Evolutionary conservation across 2,329 filamentous ascomycete species (phyloP).

Genomic region (Sclerotinia sclerotiorum): DNA sequence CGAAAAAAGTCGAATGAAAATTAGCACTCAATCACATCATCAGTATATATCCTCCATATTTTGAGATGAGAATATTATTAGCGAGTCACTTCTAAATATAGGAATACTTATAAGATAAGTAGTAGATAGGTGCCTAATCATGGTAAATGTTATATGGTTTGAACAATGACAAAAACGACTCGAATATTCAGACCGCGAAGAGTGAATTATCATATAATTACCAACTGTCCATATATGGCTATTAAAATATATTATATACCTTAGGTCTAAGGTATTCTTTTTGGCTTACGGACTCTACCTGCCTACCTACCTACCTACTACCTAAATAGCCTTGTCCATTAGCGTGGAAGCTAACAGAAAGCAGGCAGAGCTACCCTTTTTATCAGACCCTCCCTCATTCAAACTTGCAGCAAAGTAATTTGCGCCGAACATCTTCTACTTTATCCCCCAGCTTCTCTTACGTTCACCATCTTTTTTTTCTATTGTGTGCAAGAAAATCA

Average conservation of each 20-base stretch:
- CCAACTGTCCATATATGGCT: no score
- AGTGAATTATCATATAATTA: no score
- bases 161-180: no score
- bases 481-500: slow-evolving; percentile 11
- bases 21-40: slow-evolving; percentile 1
- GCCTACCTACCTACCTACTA: background rate
- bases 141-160: no score
- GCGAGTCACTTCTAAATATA: background rate
- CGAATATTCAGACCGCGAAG: no score
- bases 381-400: slow-evolving; percentile 11
- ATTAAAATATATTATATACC: no score
- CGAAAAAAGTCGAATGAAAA: slow-evolving; percentile 7
- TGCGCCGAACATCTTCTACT: slow-evolving; percentile 14
- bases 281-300: slow-evolving; percentile 4
- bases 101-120: background rate
- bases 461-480: slow-evolving; percentile 15
- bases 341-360: slow-evolving; percentile 20
- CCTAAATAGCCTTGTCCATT: slow-evolving; percentile 8
- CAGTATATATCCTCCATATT: background rate
- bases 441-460: slow-evolving; percentile 11
- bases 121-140: no score
- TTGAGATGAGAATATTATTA: background rate
- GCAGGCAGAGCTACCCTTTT: slow-evolving; percentile 12
- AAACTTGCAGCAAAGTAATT: slow-evolving; percentile 14
- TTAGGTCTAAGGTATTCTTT: background rate